Evolutionary conservation across 2,329 filamentous ascomycete species (phyloP).

Genomic region (Hysterium pulicare): DNA sequence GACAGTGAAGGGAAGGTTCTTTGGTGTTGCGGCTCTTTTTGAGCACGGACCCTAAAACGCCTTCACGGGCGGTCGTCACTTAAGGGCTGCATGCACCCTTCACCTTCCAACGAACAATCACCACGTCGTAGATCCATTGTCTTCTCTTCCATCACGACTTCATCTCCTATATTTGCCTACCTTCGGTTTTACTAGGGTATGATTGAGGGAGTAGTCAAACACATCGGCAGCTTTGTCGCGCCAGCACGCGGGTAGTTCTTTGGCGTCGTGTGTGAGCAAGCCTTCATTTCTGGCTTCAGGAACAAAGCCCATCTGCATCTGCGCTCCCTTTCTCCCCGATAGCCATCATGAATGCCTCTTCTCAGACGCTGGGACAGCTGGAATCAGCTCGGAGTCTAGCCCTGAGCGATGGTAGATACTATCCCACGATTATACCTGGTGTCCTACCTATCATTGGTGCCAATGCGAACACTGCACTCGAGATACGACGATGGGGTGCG

Average conservation of each 20-base stretch:
- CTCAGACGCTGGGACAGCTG: constrained; percentile 65
- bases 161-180: constrained; percentile 7
- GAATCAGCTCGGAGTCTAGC: constrained; percentile 88
- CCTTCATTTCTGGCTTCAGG: constrained; percentile 17
- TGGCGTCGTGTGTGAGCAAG: constrained; percentile 30
- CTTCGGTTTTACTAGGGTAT: constrained; percentile 6
- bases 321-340: neutral
- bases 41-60: neutral
- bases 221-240: constrained; percentile 28
- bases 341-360: constrained; percentile 3
- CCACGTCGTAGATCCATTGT: constrained; percentile 1
- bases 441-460: constrained; percentile 88
- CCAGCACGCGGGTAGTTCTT: constrained; percentile 14
- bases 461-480: constrained; percentile 59
- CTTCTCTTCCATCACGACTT: neutral
- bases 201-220: constrained; percentile 24
- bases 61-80: neutral
- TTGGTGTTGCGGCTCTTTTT: constrained; percentile 2
- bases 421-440: constrained; percentile 85
- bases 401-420: constrained; percentile 80
- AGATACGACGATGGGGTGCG: constrained; percentile 90
- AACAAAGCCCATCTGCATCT: constrained; percentile 20
- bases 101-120: neutral
- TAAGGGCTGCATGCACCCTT: neutral
- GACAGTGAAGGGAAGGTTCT: neutral